phyloP scores from a whole-genome alignment of 2,329 filamentous ascomycete genomes.

The Colletotrichum sp. region DNA sequence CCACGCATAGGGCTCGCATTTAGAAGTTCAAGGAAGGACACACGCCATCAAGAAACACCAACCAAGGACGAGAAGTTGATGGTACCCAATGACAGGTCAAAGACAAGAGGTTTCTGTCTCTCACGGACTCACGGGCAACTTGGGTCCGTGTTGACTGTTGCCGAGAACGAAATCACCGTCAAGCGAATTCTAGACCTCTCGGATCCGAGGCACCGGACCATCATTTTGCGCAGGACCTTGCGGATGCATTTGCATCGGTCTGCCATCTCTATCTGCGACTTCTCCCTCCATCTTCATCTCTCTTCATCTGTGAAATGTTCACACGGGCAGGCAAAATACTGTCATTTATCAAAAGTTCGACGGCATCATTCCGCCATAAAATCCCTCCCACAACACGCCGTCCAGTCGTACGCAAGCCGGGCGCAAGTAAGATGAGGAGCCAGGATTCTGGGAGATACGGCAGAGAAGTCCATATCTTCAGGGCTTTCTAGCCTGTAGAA shows the following conservation, averaged over 20 bases:
- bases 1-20: neutral
- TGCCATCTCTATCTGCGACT: neutral
- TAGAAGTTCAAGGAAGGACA: neutral
- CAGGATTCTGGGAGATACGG: neutral
- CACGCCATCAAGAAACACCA: neutral
- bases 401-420: neutral
- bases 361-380: neutral
- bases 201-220: neutral
- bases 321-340: neutral
- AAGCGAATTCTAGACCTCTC: neutral
- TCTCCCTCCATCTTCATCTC: neutral
- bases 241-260: neutral
- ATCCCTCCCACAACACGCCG: neutral
- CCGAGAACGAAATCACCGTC: neutral
- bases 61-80: neutral
- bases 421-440: neutral
- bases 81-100: neutral
- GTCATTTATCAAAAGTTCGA: neutral
- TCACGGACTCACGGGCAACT: neutral
- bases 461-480: neutral
- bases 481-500: neutral
- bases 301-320: neutral
- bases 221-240: neutral
- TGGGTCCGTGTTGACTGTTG: neutral
- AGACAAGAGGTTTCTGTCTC: neutral